Conservation (phyloP, 2,329 filamentous ascomycete species). For the Ambrosiella cleistominuta region DNA sequence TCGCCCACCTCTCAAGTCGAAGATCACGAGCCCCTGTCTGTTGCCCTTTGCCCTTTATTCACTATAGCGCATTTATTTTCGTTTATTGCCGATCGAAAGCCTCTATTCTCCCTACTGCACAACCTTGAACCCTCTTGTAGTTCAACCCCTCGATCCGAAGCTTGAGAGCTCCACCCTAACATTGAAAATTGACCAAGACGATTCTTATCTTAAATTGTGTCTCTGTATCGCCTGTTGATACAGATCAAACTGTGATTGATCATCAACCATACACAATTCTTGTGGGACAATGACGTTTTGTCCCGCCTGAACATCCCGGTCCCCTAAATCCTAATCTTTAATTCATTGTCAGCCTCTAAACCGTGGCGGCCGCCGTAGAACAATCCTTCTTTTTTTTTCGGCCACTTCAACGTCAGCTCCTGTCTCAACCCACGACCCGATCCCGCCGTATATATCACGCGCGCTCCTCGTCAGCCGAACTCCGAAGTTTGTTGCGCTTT, state of each 20-base stretch:
- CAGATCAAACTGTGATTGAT: not conserved
- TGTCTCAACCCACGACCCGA: not conserved
- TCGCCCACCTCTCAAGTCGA: too few relatives aligned
- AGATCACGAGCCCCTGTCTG: too few relatives aligned
- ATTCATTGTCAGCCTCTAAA: not conserved
- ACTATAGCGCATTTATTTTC: too few relatives aligned
- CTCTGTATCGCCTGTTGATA: not conserved
- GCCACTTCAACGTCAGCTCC: not conserved
- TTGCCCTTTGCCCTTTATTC: too few relatives aligned
- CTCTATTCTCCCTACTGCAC: too few relatives aligned
- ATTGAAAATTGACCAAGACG: too few relatives aligned
- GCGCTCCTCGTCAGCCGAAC: not conserved
- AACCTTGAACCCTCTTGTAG: too few relatives aligned
- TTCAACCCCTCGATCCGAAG: too few relatives aligned
- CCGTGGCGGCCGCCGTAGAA: not conserved
- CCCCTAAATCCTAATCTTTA: not conserved
- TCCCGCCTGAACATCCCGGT: conserved; percentile 2
- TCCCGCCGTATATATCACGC: not conserved
- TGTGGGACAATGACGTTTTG: conserved; percentile 10
- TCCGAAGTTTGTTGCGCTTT: not conserved
- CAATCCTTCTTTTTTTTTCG: not conserved
- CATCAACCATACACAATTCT: not conserved
- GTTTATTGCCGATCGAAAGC: too few relatives aligned
- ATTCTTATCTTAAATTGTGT: not conserved
- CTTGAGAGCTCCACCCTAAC: too few relatives aligned